Conservation (phyloP, 306 rosid genomes). For the Alnus glutinosa region DNA sequence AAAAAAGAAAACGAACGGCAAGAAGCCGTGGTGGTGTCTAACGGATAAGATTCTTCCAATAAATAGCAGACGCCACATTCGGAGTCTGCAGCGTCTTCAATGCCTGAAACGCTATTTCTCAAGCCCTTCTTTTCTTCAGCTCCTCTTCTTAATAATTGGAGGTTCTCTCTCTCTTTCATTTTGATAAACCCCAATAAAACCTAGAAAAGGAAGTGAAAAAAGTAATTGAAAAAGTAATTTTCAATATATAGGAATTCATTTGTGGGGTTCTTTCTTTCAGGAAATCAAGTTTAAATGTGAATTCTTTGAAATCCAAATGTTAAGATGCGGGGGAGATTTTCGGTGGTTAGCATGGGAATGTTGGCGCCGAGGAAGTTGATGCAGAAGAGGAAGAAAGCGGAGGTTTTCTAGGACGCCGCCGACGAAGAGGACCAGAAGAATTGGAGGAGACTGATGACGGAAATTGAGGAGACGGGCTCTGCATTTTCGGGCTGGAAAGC, state of each 20-base stretch:
- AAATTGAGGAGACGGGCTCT: conserved; percentile 73
- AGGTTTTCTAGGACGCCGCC: conserved; percentile 64
- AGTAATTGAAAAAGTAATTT: too few relatives aligned
- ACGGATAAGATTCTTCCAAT: too few relatives aligned
- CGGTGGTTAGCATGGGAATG: conserved; percentile 75
- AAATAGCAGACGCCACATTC: too few relatives aligned
- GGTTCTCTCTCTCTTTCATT: conserved; percentile 29
- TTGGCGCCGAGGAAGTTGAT: conserved; percentile 76
- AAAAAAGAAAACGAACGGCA: too few relatives aligned
- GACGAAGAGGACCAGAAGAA: conserved; percentile 83
- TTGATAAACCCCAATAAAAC: conserved; percentile 24
- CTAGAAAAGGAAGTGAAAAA: background rate
- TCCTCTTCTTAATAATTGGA: conserved; percentile 43
- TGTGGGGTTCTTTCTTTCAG: conserved; percentile 31
- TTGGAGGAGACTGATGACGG: conserved; percentile 82
- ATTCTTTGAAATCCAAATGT: conserved; percentile 40
- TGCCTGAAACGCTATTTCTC: conserved; percentile 51
- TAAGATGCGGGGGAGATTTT: conserved; percentile 49
- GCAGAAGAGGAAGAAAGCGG: conserved; percentile 62
- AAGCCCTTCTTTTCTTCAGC: conserved; percentile 46
- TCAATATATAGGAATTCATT: background rate
- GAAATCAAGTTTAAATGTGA: conserved; percentile 35
- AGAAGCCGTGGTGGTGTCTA: too few relatives aligned
- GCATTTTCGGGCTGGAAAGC: conserved; percentile 57
- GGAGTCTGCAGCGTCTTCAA: conserved; percentile 6